These are phyloP conservation scores for Penicillium verhagenii DNA, from an alignment of 495 filamentous ascomycete genomes.

Conservation along the genomic window DNA sequence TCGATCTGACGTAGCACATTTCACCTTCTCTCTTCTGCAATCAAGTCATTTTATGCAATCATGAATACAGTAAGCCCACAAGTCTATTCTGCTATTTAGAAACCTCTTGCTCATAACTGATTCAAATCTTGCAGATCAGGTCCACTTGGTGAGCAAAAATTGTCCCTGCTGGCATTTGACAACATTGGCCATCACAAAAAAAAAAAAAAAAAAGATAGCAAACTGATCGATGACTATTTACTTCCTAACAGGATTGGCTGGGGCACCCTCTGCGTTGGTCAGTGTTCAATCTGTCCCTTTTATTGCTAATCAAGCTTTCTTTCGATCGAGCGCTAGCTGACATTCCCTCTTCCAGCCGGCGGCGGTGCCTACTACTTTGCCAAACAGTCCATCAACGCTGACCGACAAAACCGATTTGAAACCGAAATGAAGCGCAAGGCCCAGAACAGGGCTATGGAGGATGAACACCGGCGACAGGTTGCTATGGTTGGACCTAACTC, in stretches of 20 bases:
- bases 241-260: conserved; percentile 68
- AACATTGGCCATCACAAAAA: not conserved
- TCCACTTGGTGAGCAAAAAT: conserved; percentile 50
- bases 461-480: conserved; percentile 42
- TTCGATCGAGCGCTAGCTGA: not conserved
- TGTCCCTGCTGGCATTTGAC: not conserved
- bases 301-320: not conserved
- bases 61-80: conserved; percentile 51
- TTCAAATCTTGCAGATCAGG: conserved; percentile 43
- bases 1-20: conserved; percentile 33
- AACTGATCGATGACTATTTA: conserved; percentile 23
- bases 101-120: too few species aligned
- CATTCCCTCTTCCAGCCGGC: conserved; percentile 55
- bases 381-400: conserved; percentile 88
- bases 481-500: conserved; percentile 12
- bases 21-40: conserved; percentile 12
- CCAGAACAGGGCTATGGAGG: conserved; percentile 58
- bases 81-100: not conserved
- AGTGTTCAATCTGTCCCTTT: conserved; percentile 2
- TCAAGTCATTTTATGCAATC: conserved; percentile 12
- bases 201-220: not conserved
- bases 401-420: conserved; percentile 70
- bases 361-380: conserved; percentile 96
- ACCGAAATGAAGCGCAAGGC: conserved; percentile 63
- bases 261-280: conserved; percentile 81